A percentile compares a stretch with the other conserved stretches of the same genome.
phyloP scores from a whole-genome alignment of 345 rosid species.

The Linum trigynum region DNA sequence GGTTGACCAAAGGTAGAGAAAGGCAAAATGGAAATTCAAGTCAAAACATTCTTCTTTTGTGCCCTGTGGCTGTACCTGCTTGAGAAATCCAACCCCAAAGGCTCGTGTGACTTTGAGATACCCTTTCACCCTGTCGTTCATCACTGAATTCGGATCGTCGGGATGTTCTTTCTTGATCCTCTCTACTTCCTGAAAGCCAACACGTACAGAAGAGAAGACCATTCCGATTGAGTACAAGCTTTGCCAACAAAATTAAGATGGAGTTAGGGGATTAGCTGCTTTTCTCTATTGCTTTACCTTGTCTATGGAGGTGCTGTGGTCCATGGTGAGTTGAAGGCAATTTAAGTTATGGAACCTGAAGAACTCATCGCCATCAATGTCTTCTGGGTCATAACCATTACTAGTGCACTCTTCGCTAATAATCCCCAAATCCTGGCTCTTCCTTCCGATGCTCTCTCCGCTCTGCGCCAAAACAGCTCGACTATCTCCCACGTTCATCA shows the following conservation, averaged over 20 bases:
- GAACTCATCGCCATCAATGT: constrained; percentile 7
- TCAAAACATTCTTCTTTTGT: not conserved
- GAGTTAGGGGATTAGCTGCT: not conserved
- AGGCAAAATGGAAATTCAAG: not conserved
- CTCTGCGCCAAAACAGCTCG: constrained; percentile 10
- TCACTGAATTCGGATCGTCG: not conserved
- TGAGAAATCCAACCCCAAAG: constrained; percentile 8
- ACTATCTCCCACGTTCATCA: constrained; percentile 8
- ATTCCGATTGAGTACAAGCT: not conserved
- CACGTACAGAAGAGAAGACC: not conserved
- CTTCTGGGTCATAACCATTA: constrained; percentile 3
- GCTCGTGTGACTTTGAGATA: constrained; percentile 10
- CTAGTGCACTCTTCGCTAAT: constrained; percentile 11
- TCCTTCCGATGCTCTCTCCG: not conserved
- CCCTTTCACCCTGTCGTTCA: constrained; percentile 11
- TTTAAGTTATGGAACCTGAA: not conserved
- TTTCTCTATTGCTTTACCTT: not conserved
- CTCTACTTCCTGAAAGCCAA: constrained; percentile 1
- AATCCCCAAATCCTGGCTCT: constrained; percentile 4
- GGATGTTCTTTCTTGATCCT: constrained; percentile 10
- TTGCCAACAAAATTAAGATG: not conserved
- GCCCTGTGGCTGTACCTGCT: constrained; percentile 8
- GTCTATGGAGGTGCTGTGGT: constrained; percentile 10
- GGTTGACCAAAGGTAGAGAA: not conserved
- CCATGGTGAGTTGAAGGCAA: constrained; percentile 8